Evolutionary conservation across 208 protist species (phyloP), one percentile per base, ranked within the genome.

Genomic region (Trypanosoma caninum): DNA sequence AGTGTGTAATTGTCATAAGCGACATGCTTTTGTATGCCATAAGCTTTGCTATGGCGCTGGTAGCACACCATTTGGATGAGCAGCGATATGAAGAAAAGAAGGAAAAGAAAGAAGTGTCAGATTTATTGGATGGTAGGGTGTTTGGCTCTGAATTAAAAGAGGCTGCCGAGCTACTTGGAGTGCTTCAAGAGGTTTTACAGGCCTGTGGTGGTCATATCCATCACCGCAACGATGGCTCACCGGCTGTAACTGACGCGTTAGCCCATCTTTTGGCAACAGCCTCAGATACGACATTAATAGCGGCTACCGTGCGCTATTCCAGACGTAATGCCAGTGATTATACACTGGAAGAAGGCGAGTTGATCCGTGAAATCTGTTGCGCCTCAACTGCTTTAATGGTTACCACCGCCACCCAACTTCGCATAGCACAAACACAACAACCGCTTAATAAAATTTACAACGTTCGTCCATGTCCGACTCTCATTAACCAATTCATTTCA

Each of bases 1-100:
- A 20, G 5, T 22, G 48, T 11, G 22, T 74, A 1, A 55, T 70
- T n/a, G 35, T 53, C 33, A 67, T 87, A 31, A 82, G 76, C n/a
- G 87, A 93, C 10, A 73, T 75, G 1, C 72, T 93, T 5, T 54
- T 93, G 33, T 90, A 90, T 71, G 83, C 83, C 23, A 51, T 87
- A 25, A 93, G 87, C 72, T 91, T 86, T 54, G 63, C 81, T 10
- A 71, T 78, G 11, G 72, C 76, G 3, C 65, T 89, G 22, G 71
- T 78, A 9, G 74, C 55, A 3, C 81, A 89, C 35, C 81, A 93
- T 67, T 30, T 89, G 40, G 72, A 76, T 28, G 54, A 44, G 40
- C 65, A 68, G 44, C 74, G 59, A 13, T 45, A 25, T 22, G 1
- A 54, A 9, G 31, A 52, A 22, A 35, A 67, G 34, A 11, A 57